Evolutionary conservation across 768 basidiomycete species (phyloP).

Genomic region (Coprinopsis marcescibilis): DNA sequence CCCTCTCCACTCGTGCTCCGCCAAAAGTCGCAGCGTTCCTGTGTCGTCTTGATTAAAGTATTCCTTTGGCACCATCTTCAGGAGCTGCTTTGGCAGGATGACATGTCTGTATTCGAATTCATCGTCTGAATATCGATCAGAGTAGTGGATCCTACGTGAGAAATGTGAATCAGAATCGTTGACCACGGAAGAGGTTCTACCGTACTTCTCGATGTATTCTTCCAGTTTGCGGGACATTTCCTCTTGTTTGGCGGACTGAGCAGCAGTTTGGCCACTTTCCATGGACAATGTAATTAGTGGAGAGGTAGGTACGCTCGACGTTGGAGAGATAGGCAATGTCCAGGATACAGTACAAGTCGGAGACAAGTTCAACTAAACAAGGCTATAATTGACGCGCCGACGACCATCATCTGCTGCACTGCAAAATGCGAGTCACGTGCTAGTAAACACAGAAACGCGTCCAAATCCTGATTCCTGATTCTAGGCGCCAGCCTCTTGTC

Average conservation of each 20-base stretch:
- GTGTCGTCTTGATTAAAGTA: slow-evolving; percentile 71
- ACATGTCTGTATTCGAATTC: slow-evolving; percentile 95
- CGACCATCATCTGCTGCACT: not conserved
- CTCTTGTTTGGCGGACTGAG: slow-evolving; percentile 29
- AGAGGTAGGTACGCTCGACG: not conserved
- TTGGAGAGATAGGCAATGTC: no score
- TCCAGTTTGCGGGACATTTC: slow-evolving; percentile 52
- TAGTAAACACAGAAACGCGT: no score
- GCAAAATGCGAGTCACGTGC: no score
- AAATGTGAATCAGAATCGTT: slow-evolving; percentile 11
- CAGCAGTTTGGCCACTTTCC: slow-evolving; percentile 23
- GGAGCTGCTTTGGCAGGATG: slow-evolving; percentile 89
- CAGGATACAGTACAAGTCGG: slow-evolving; percentile 1
- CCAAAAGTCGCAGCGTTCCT: slow-evolving; percentile 74
- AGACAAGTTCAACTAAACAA: not conserved
- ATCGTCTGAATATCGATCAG: slow-evolving; percentile 90
- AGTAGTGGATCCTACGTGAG: slow-evolving; percentile 71
- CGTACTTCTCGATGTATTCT: slow-evolving; percentile 74
- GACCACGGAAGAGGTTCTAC: slow-evolving; percentile 13
- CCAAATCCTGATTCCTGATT: no score
- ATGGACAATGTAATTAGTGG: slow-evolving; percentile 13
- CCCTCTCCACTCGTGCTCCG: slow-evolving; percentile 90
- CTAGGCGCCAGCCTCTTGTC: no score
- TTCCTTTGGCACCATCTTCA: slow-evolving; percentile 88
- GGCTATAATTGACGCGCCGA: not conserved